phyloP scores from a whole-genome alignment of 345 rosid species.

The Lepidium sativum region DNA sequence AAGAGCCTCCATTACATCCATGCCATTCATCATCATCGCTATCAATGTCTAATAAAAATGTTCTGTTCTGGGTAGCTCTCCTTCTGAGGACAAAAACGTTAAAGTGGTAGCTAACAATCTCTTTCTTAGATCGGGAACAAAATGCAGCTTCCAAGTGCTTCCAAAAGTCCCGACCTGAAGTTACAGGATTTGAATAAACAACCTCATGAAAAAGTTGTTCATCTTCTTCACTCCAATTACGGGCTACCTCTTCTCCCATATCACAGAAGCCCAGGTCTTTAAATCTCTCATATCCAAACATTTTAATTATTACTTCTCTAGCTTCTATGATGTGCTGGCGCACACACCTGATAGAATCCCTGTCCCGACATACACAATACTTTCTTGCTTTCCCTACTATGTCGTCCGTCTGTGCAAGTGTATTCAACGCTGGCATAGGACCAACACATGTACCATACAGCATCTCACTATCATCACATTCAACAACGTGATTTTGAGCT shows the following conservation, averaged over 20 bases:
- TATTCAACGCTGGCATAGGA: conserved; percentile 26
- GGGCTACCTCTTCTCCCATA: conserved; percentile 66
- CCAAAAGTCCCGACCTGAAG: conserved; percentile 60
- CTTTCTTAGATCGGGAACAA: conserved; percentile 44
- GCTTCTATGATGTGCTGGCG: conserved; percentile 54
- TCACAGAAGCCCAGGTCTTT: conserved; percentile 49
- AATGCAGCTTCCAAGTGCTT: conserved; percentile 45
- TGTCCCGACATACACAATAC: conserved; percentile 48
- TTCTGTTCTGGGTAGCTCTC: conserved; percentile 64
- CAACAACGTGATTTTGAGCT: neutral
- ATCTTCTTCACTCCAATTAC: conserved; percentile 53
- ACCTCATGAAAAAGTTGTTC: conserved; percentile 44
- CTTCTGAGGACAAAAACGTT: conserved; percentile 54
- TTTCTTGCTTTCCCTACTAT: conserved; percentile 29
- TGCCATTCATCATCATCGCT: conserved; percentile 89
- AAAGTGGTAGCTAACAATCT: conserved; percentile 65
- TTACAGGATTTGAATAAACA: conserved; percentile 48
- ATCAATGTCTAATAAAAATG: conserved; percentile 38
- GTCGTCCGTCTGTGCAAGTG: neutral
- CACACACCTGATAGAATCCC: conserved; percentile 51
- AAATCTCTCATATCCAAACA: conserved; percentile 47
- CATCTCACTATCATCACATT: conserved; percentile 20
- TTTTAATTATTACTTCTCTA: conserved; percentile 39
- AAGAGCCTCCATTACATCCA: conserved; percentile 18
- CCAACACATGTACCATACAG: conserved; percentile 40